Percentiles rank a stretch among this genome's conserved stretches.
phyloP scores from a whole-genome alignment of 306 rosid genomes.

The Oemleria cerasiformis region DNA sequence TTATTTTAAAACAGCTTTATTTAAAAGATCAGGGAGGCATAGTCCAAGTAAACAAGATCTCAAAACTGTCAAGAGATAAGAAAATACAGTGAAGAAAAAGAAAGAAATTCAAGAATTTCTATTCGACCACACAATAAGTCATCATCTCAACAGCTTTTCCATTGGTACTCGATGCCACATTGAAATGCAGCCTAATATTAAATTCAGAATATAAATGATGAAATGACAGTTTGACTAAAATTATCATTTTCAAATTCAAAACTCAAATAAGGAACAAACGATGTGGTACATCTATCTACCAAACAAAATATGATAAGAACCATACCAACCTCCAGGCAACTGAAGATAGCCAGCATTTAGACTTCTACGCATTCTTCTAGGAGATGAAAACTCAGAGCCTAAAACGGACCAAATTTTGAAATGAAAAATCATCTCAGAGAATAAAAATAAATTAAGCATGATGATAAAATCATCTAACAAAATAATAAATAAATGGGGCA shows the following conservation, averaged over 20 bases:
- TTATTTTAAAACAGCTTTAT: not conserved
- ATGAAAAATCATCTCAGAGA: conserved; percentile 9
- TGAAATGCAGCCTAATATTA: not conserved
- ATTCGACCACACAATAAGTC: not conserved
- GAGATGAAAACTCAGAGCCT: conserved; percentile 56
- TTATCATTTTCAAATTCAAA: not conserved
- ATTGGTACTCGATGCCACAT: not conserved
- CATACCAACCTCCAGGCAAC: conserved; percentile 61
- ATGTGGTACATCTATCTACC: not conserved
- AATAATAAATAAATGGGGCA: not conserved
- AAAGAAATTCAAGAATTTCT: too few species aligned
- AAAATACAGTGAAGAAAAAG: not conserved
- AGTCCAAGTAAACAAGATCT: not conserved
- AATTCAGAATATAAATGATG: not conserved
- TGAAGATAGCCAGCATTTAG: conserved; percentile 45
- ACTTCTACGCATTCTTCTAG: conserved; percentile 43
- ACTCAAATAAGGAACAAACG: not conserved
- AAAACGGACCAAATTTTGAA: conserved; percentile 11
- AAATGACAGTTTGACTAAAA: not conserved
- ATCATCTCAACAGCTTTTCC: not conserved
- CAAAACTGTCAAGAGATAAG: not conserved
- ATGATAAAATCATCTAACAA: conserved; percentile 5
- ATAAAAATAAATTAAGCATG: conserved; percentile 3
- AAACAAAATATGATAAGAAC: not conserved
- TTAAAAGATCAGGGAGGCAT: not conserved